Evolutionary conservation across 306 rosid species (phyloP), one percentile per base, ranked within the genome.

Genomic region (Oxytropis ochrocephala): DNA sequence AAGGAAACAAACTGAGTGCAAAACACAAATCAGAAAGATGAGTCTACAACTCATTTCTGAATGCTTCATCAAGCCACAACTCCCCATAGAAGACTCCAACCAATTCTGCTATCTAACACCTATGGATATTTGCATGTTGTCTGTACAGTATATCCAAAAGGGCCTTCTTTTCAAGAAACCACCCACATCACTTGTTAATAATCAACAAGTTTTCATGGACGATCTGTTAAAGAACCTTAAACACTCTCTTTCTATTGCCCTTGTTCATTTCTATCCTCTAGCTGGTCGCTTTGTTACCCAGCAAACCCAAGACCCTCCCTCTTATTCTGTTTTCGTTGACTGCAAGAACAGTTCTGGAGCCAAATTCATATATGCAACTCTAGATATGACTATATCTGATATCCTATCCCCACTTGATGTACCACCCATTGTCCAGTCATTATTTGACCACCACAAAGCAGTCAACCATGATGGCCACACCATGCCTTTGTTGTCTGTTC

Each of bases 161-260:
- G 96, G 97, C 3, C 87, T 89, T 1, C 81, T 87, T 55, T 91
- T 83, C 75, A 67, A 73, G 33, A 91, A 87, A 24, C 90, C 95
- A 24, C 90, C 95, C 4, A n/a, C 74, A 8, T 12, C 59, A 0
- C 7, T 9, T 1, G 1, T 2, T 1, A 3, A 47, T 1, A 3
- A 47, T 1, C 70, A n/a, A 24, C 54, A 62, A 3, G 36, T 9
- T 32, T 82, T 84, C 82, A 64, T 77, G 8, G 1, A 59, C 0
- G 3, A 64, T 44, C 78, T 88, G 1, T 52, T 86, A 54, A 29
- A 46, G 0, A 76, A 63, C 29, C 93, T 88, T n/a, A 81, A 82
- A 11, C 64, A 41, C 42, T 87, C 88, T 8, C 87, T 91, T 8
- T 85, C 96, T 0, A 27, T 77, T 1, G 33, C 88, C 4, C 90